Evolutionary conservation across 1,284 basidiomycete genomes (phyloP).

Genomic region (Cryptococcus sp.): DNA sequence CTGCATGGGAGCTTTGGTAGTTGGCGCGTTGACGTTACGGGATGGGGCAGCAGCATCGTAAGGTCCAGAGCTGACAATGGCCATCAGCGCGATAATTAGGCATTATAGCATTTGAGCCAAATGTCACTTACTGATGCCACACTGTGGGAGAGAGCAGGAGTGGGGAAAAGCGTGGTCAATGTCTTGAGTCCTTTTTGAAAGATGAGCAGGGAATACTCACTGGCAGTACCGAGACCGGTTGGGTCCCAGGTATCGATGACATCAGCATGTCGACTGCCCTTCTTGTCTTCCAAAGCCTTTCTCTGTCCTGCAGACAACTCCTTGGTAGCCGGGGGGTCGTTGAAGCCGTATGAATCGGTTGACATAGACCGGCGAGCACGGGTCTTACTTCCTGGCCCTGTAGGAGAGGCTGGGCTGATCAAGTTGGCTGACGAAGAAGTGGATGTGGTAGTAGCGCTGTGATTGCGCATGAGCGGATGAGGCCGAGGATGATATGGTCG

Average conservation of each 20-base stretch:
- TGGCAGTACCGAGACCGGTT: slow-evolving; percentile 49
- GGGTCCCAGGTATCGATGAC: slow-evolving; percentile 54
- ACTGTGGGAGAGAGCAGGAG: slow-evolving; percentile 22
- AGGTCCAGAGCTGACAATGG: slow-evolving; percentile 42
- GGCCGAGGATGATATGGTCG: slow-evolving; percentile 6
- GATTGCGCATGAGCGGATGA: slow-evolving; percentile 10
- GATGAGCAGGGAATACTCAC: slow-evolving; percentile 28
- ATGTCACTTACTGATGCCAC: slow-evolving; percentile 49
- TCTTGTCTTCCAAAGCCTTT: slow-evolving; percentile 43
- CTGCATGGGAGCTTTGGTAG: slow-evolving; percentile 47
- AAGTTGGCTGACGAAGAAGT: slow-evolving; percentile 30
- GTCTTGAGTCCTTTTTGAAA: slow-evolving; percentile 1
- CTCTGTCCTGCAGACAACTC: slow-evolving; percentile 35
- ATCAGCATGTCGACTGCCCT: slow-evolving; percentile 49
- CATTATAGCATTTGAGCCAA: too few relatives aligned
- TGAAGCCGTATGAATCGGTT: slow-evolving; percentile 37
- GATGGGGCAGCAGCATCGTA: slow-evolving; percentile 54
- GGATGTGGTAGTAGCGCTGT: slow-evolving; percentile 25
- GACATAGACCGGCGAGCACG: slow-evolving; percentile 39
- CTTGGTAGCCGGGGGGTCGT: slow-evolving; percentile 15
- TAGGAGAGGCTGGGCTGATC: slow-evolving; percentile 14
- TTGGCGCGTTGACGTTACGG: slow-evolving; percentile 45
- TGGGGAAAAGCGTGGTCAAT: background rate
- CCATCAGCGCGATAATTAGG: background rate
- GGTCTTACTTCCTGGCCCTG: slow-evolving; percentile 8